Conservation (phyloP, 768 basidiomycete genomes). For the Russula sp. region DNA sequence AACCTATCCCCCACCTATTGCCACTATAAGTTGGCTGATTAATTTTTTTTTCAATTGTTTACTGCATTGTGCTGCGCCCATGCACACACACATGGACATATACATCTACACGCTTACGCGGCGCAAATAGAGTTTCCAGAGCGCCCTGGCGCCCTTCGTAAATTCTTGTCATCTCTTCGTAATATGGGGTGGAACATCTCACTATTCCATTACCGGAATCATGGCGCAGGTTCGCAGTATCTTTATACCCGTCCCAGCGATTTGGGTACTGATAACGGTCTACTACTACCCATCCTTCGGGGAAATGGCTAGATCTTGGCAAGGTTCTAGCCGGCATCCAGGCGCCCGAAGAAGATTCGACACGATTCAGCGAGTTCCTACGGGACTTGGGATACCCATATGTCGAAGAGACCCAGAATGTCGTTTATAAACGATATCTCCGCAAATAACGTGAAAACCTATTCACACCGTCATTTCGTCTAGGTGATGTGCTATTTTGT, state of each 20-base stretch:
- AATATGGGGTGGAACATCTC: conserved; percentile 86
- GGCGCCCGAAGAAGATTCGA: conserved; percentile 67
- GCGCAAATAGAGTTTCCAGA: conserved; percentile 83
- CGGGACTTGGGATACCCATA: conserved; percentile 78
- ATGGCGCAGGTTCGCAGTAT: conserved; percentile 76
- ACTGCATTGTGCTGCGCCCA: neutral
- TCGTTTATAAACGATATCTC: conserved; percentile 75
- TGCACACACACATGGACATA: neutral
- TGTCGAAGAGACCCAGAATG: conserved; percentile 91
- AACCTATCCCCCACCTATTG: neutral
- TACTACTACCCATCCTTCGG: neutral
- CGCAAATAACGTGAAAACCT: conserved; percentile 36
- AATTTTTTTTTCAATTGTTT: neutral
- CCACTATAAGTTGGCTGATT: neutral
- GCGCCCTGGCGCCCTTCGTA: conserved; percentile 84
- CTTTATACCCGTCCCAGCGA: neutral
- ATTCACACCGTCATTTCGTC: neutral
- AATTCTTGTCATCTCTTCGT: conserved; percentile 81
- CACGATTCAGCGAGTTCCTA: conserved; percentile 72
- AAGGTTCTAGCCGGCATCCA: conserved; percentile 93
- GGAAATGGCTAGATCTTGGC: conserved; percentile 65
- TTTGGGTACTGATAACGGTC: conserved; percentile 6
- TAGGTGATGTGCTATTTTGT: neutral
- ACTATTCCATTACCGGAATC: conserved; percentile 96
- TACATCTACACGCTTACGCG: neutral